phyloP scores from a whole-genome alignment of 31 red algal genomes.

The Odonthalia washingtoniensis region DNA sequence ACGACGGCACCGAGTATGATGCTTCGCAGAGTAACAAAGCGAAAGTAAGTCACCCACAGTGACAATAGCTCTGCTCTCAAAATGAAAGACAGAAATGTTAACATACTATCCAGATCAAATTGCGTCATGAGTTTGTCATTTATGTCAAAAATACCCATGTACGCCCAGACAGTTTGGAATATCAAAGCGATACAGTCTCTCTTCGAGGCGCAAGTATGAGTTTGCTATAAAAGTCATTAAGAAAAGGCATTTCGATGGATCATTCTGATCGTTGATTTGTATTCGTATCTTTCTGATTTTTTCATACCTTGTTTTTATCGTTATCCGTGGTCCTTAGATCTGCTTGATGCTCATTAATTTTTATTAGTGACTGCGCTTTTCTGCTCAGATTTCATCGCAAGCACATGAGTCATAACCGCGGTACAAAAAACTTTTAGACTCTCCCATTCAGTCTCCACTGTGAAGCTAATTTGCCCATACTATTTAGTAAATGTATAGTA shows the following conservation, averaged over 20 bases:
- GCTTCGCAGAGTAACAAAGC: too few species aligned
- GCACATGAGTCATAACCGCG: slow-evolving; percentile 85
- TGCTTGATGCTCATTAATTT: slow-evolving; percentile 39
- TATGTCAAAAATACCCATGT: slow-evolving; percentile 27
- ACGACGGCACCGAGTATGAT: too few species aligned
- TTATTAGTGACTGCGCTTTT: slow-evolving; percentile 8
- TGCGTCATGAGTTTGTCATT: neutral
- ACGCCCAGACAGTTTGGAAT: slow-evolving; percentile 62
- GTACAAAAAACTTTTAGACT: too few species aligned
- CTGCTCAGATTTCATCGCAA: slow-evolving; percentile 52
- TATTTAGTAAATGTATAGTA: neutral
- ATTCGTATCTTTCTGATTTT: neutral
- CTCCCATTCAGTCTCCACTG: too few species aligned
- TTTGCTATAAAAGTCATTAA: neutral
- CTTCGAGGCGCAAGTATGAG: neutral
- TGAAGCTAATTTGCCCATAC: neutral
- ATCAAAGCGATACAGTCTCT: slow-evolving; percentile 9
- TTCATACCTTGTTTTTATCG: slow-evolving; percentile 1
- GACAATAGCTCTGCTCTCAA: too few species aligned
- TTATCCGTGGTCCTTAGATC: slow-evolving; percentile 82
- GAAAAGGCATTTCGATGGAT: neutral
- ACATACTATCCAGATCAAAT: slow-evolving; percentile 5
- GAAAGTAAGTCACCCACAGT: too few species aligned
- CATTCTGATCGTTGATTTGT: neutral
- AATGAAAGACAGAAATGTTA: too few species aligned